Evolutionary conservation across 2,329 filamentous ascomycete species (phyloP), one percentile per base, ranked within the genome.

Genomic region (Sporothrix mexicana): DNA sequence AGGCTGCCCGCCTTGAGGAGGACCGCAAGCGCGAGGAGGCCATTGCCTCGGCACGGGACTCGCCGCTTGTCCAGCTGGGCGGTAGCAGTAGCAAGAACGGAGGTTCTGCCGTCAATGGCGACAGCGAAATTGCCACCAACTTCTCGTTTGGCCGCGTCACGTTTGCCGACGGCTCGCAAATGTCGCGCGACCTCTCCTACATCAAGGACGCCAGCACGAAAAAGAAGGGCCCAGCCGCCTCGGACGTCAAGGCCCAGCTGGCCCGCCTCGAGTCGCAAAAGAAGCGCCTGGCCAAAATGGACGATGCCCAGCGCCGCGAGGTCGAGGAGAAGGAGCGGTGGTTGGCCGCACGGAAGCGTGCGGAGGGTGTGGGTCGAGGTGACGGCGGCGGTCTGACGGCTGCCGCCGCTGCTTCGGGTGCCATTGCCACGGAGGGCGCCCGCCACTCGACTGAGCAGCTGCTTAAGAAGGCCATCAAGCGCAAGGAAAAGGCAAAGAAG

Each of bases 281-380:
- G 83, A 90, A 91, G 78, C 91, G 94, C 41, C 84, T 98, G 43
- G 88, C 90, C 61, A 88, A 85, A 41, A 88, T 97, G 78, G 92
- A 95, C 77, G 89, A 91, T 0, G 88, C 90, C 76, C 97, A 97
- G 84, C 92, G 92, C 72, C 91, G 91, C 74, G 93, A 97, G 74
- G 91, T 98, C 61, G 90, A 94, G 74, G 93, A 98, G 82, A 98
- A 98, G 85, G 95, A 99, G 78, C 85, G 91, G 73, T 99, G 96
- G 96, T 86, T 98, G 73, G 95, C 93, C 66, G 96, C 96, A 2
- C 92, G 95, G 82, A 93, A 94, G 82, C 90, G 92, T 30, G 94
- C 92, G 1, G 93, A 97, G 80, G 96, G 96, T 67, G 95, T 97
- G 80, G 91, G 98, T 47, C 90, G 90, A 74, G 94, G 98, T 79